These are phyloP conservation scores for Pisolithus thermaeus DNA, from an alignment of 1,284 basidiomycete species.

Conservation along the genomic window DNA sequence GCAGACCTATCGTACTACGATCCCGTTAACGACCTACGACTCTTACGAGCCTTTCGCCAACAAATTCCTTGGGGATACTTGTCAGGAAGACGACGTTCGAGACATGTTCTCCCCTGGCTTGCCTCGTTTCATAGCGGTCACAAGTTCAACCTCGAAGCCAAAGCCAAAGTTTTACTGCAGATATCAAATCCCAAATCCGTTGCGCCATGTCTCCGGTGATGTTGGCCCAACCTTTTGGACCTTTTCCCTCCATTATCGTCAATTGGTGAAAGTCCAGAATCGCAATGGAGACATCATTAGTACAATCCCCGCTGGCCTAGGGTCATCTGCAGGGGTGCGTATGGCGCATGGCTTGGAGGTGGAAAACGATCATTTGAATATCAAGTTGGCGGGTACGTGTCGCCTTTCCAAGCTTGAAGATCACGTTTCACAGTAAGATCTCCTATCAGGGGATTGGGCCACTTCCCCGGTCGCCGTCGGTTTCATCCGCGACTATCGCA, in stretches of 20 bases:
- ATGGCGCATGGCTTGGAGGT: background rate
- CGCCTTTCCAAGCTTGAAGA: too few species aligned
- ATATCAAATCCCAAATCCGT: background rate
- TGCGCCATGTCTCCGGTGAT: background rate
- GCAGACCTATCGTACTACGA: background rate
- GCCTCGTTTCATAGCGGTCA: constrained; percentile 5
- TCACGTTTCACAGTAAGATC: too few species aligned
- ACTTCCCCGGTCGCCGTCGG: constrained; percentile 1
- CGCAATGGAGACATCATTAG: background rate
- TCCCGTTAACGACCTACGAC: constrained; percentile 6
- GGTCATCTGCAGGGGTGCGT: background rate
- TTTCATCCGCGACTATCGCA: constrained; percentile 5
- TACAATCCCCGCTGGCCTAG: background rate
- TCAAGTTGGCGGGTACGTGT: background rate
- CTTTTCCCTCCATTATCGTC: background rate
- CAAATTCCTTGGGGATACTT: background rate
- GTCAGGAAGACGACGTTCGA: constrained; percentile 1
- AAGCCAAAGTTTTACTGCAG: constrained; percentile 4
- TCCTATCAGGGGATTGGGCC: background rate
- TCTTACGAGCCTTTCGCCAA: constrained; percentile 4
- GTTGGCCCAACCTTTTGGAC: background rate
- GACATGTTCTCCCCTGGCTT: constrained; percentile 9
- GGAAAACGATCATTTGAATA: background rate
- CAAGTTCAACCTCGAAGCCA: constrained; percentile 3
- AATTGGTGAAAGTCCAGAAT: background rate